Base-by-base conservation (phyloP, 495 filamentous ascomycete genomes). In the Penicillium dipodomyicola region DNA sequence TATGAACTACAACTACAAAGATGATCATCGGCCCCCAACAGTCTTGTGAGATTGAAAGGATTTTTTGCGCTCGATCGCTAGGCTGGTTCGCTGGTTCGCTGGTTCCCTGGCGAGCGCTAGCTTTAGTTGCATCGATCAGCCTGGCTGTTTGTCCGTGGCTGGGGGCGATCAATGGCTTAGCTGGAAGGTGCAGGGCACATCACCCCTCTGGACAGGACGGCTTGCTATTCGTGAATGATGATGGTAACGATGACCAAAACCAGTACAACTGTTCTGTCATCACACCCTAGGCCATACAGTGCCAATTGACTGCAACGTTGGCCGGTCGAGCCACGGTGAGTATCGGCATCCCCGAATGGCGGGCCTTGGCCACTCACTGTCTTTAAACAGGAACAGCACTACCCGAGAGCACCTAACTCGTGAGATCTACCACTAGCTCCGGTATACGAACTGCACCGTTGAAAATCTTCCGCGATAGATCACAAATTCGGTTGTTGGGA, bases 401-500 rank as follows among this genome's bases (percentile, higher is more conserved):
- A 32, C 9, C n/a, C 15, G n/a, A 20, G 45, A 32, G 19, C 29
- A 20, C 52, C 15, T 19, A 17, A 37, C 32, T 40, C 19, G 32
- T 45, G 43, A 47, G 52, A 54, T 56, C 45, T 42, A 49, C 52
- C 32, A 42, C 50, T 52, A 52, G 22, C 51, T 47, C 27, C 39
- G 37, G 11, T 22, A 22, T 43, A 52, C 47, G 54, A 52, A 40
- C 41, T 32, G 49, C 49, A 45, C 65, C 65, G 59, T 67, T 67
- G 59, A 39, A 67, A 60, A 63, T 59, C 57, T 59, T 65, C 58
- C 52, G 20, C 57, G 65, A 67, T 63, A 63, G 52, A 65, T 65
- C 65, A 49, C 33, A 56, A 49, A 56, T 12, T 2, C 15, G 4
- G 11, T 14, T 9, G 19, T 19, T 15, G 8, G 35, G 15, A 20